Base-by-base conservation (phyloP, 73 alveolate species). In the Blepharisma japonicum region DNA sequence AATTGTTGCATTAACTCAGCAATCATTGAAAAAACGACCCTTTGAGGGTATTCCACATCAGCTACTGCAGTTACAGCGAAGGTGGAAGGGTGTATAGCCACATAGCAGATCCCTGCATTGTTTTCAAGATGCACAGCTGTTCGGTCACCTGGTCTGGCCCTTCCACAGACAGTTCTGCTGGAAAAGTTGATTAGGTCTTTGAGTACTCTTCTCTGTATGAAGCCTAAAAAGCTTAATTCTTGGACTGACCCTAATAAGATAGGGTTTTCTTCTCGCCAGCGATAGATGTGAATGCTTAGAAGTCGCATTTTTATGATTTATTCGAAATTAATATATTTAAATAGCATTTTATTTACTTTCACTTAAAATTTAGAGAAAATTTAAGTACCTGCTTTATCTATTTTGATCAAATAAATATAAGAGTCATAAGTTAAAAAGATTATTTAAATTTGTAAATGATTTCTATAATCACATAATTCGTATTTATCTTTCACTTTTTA, bases 1-100 rank as follows among this genome's bases (percentile, higher is more conserved):
- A 76, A 70, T 55, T 81, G 18, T 56, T 51, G 27, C 51, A 87
- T 79, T 45, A 96, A 47, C 56, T 92, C 93, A 54, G 85, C 80
- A n/a, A 96, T 81, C 84, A 96, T 68, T 74, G 90, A 80, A 81
- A 96, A 89, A 0, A 97, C 98, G 11, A 92, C 97, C 77, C 92
- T 81, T 86, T 94, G 94, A 6, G 99, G 99, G 84, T 96, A 96
- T 84, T 94, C 97, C 67, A 80, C 92, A 78, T 90, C 98, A 27
- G 95, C 80, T 6, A 96, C 89, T 55, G 91, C 97, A n/a, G 96
- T 81, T n/a, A 92, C 93, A 48, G 90, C 90, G 55, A 86, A 45
- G 68, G 81, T 68, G 51, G 66, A 74, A 47, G 81, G 84, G 48
- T 85, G 90, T n/a, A 83, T 76, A 68, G 78, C 85, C 32, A 83